Evolutionary conservation across 1,284 basidiomycete species (phyloP).

Genomic region (Leccinum laetum): DNA sequence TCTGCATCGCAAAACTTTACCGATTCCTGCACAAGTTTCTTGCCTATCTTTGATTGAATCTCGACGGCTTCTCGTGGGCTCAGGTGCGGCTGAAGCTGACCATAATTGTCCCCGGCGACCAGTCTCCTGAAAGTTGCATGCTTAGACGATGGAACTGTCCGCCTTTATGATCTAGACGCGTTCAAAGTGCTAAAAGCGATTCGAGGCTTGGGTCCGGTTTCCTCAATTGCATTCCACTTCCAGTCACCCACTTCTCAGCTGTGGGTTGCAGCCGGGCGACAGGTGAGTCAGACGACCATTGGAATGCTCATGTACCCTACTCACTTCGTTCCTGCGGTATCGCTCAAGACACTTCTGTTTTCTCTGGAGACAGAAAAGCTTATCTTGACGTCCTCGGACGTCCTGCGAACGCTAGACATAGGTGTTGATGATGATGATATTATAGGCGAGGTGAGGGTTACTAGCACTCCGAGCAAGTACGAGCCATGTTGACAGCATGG

Average conservation of each 20-base stretch:
- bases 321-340: conserved; percentile 16
- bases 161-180: conserved; percentile 61
- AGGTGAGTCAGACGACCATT: conserved; percentile 38
- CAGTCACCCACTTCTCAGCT: conserved; percentile 42
- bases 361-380: conserved; percentile 44
- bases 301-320: neutral
- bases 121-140: conserved; percentile 2
- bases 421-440: conserved; percentile 56
- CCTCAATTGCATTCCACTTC: conserved; percentile 53
- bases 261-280: conserved; percentile 63
- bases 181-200: conserved; percentile 65
- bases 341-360: conserved; percentile 41
- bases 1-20: conserved; percentile 25
- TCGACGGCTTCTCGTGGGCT: conserved; percentile 51
- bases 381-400: conserved; percentile 51
- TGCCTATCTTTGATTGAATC: conserved; percentile 45
- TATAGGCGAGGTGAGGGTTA: conserved; percentile 61
- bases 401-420: conserved; percentile 41
- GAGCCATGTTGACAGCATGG: conserved; percentile 29
- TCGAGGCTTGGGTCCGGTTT: conserved; percentile 56
- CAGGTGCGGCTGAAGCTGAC: conserved; percentile 38
- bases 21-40: conserved; percentile 47
- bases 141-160: conserved; percentile 68
- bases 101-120: neutral
- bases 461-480: neutral